Base-by-base conservation (phyloP, 2,329 filamentous ascomycete species). In the Fusarium sp. region DNA sequence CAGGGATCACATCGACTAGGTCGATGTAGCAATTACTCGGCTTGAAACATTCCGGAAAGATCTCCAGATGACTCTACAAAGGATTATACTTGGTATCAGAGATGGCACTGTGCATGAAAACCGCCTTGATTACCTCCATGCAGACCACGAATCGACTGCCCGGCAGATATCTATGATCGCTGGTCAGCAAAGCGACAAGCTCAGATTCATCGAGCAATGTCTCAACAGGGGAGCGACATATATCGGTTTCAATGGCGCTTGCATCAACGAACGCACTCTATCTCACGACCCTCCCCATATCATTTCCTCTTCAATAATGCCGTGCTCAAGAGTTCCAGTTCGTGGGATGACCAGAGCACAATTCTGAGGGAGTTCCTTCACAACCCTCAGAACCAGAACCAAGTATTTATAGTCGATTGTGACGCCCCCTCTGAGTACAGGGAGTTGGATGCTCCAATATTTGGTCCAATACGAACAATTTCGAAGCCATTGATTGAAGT, bases 331-430 rank as follows among this genome's bases (percentile, higher is more conserved):
- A 31, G 35, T 6, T 50, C 61, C 3, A 51, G 47, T 6, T 33
- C 45, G 1, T 75, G 69, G 74, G 28, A 30, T 2, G 50, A 65
- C 0, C 60, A 69, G 10, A 39, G 20, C 3, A 11, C 24, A 10
- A 8, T 59, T 5, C 18, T 75, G 6, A 41, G 61, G 11, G 54
- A 68, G 6, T 31, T 75, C 5, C 35, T 75, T 3, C 20, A 41
- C 1, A 53, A 53, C 9, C 30, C 44, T 1, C 44, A 31, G 3
- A 48, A 45, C 8, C 16, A 13, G 1, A 62, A 48, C 6, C 74
- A 61, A 1, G 50, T 75, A 0, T 75, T 66, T 24, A 59, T 76
- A 18, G 41, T 73, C n/a, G 74, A 75, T 6, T 64, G 70, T 11
- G 74, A 75, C 15, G 63, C 71, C 1, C 68, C 68, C 3, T 62